Conservation (phyloP, 2,329 filamentous ascomycete species). For the Microdochium paspali region DNA sequence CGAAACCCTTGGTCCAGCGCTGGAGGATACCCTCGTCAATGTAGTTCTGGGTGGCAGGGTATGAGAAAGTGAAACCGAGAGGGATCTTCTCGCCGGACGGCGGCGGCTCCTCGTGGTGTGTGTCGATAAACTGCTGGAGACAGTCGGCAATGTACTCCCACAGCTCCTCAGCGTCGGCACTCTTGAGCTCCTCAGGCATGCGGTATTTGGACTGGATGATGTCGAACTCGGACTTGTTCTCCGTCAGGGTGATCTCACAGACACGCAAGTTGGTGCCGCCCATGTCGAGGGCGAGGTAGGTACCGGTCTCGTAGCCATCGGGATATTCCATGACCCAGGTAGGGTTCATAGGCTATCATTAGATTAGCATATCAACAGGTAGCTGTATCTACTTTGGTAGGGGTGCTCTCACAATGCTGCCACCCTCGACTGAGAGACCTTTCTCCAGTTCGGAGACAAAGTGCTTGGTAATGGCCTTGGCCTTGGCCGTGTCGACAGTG, state of each 20-base stretch:
- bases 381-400: constrained; percentile 2
- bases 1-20: constrained; percentile 96
- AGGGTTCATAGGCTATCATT: constrained; percentile 80
- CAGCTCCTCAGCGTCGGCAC: constrained; percentile 71
- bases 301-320: constrained; percentile 78
- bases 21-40: constrained; percentile 89
- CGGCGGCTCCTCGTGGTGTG: constrained; percentile 61
- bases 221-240: constrained; percentile 82
- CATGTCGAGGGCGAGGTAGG: constrained; percentile 86
- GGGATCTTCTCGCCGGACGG: constrained; percentile 55
- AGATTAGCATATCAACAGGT: constrained; percentile 1
- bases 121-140: constrained; percentile 80
- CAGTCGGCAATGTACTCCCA: constrained; percentile 96
- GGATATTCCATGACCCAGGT: constrained; percentile 93
- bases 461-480: constrained; percentile 85
- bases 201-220: constrained; percentile 95
- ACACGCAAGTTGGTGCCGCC: constrained; percentile 93
- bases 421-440: constrained; percentile 77
- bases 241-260: constrained; percentile 82
- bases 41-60: constrained; percentile 86
- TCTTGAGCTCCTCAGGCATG: constrained; percentile 89
- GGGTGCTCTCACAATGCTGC: constrained; percentile 67
- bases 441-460: constrained; percentile 84
- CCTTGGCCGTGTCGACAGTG: constrained; percentile 64
- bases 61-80: constrained; percentile 93